Conservation (phyloP, 2,329 filamentous ascomycete genomes). For the Conoideocrella luteorostrata region DNA sequence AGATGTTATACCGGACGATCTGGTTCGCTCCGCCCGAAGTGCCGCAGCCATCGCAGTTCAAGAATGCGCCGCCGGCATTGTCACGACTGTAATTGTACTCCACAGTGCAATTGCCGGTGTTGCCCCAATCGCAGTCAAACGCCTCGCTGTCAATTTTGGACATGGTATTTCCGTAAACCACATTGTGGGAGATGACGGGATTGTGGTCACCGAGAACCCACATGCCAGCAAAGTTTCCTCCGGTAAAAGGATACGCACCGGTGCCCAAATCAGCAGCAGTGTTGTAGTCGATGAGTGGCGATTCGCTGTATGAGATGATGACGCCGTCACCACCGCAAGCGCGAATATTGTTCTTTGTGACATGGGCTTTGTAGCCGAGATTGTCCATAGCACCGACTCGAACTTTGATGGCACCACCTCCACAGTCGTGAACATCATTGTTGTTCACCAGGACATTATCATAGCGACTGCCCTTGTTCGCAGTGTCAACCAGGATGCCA, state of each 20-base stretch:
- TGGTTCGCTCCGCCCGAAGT: conserved; percentile 16
- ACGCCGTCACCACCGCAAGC: conserved; percentile 19
- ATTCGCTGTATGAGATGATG: conserved; percentile 15
- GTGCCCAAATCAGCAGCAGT: conserved; percentile 16
- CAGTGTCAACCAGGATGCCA: conserved; percentile 11
- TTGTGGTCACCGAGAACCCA: conserved; percentile 19
- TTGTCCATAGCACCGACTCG: conserved; percentile 16
- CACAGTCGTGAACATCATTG: conserved; percentile 17
- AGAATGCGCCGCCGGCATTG: conserved; percentile 20
- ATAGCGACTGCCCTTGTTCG: conserved; percentile 14
- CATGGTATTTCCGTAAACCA: conserved; percentile 19
- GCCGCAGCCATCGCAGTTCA: conserved; percentile 21
- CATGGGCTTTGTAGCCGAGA: conserved; percentile 10
- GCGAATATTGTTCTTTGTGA: conserved; percentile 15
- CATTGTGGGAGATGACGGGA: conserved; percentile 16
- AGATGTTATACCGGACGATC: conserved; percentile 20
- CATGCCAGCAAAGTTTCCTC: conserved; percentile 21
- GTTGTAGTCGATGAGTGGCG: conserved; percentile 17
- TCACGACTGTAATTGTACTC: conserved; percentile 21
- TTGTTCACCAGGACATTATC: conserved; percentile 15
- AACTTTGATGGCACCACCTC: conserved; percentile 20
- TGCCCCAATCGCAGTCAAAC: conserved; percentile 22
- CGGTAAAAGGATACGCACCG: conserved; percentile 18
- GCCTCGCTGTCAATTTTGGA: conserved; percentile 17
- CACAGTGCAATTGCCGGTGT: conserved; percentile 18